Percentiles rank a stretch among this genome's conserved stretches.
These are phyloP conservation scores for Rhododendron vialii DNA, from an alignment of 148 eudicot species.

Conservation along the genomic window DNA sequence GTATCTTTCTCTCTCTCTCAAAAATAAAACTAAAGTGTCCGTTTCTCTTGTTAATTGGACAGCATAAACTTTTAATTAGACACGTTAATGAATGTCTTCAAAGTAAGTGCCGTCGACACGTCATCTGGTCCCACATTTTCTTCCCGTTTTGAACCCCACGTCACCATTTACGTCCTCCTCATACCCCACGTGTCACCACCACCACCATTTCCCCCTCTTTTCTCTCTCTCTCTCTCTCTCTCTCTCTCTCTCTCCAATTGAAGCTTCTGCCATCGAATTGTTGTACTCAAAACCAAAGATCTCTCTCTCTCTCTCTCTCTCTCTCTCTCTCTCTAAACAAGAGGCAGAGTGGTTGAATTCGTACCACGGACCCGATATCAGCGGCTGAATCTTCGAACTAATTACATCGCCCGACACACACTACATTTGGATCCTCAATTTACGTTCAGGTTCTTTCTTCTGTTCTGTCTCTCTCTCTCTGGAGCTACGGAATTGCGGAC, in stretches of 20 bases:
- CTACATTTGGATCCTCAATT: constrained; percentile 18
- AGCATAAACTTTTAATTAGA: neutral
- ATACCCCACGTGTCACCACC: neutral
- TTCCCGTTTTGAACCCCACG: neutral
- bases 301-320: constrained; percentile 16
- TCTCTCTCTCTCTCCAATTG: neutral
- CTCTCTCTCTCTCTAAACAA: neutral
- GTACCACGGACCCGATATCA: neutral
- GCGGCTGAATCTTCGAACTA: constrained; percentile 5
- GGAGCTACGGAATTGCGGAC: neutral
- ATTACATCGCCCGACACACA: neutral
- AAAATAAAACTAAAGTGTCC: neutral
- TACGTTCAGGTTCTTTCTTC: constrained; percentile 9
- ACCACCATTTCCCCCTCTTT: neutral
- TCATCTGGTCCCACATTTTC: neutral
- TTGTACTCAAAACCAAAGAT: neutral
- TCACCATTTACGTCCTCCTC: neutral
- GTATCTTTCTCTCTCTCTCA: no score
- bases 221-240: neutral
- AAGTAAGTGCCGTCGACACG: neutral
- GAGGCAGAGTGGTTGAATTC: neutral
- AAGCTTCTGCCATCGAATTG: neutral
- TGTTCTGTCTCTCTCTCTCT: neutral
- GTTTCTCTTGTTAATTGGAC: neutral
- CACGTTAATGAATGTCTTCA: neutral